Evolutionary conservation across 176 grass and related monocot genomes (phyloP).

Genomic region (Musa beccarii): DNA sequence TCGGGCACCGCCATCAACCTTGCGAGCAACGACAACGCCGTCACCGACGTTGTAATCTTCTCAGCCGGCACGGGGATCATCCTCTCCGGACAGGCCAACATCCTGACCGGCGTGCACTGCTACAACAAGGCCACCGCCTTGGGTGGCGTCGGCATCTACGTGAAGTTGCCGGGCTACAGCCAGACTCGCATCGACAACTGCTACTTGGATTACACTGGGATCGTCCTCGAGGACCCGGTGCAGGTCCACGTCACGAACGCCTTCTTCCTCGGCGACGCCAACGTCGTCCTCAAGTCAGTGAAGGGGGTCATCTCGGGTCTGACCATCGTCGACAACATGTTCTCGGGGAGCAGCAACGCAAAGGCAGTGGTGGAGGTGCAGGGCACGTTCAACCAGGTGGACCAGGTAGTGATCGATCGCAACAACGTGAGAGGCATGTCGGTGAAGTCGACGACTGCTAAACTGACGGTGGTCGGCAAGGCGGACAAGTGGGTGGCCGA

Average conservation of each 20-base stretch:
- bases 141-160: conserved; percentile 59
- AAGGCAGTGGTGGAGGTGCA: conserved; percentile 58
- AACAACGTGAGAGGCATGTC: conserved; percentile 59
- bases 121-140: conserved; percentile 76
- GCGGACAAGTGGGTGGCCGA: conserved; percentile 51
- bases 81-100: conserved; percentile 55
- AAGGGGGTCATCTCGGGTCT: conserved; percentile 43
- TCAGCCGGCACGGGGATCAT: conserved; percentile 52
- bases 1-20: conserved; percentile 60
- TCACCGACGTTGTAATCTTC: conserved; percentile 70
- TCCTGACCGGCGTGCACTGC: conserved; percentile 81
- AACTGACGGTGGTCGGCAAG: conserved; percentile 34
- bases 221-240: conserved; percentile 63
- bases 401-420: conserved; percentile 68
- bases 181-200: conserved; percentile 64
- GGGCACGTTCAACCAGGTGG: conserved; percentile 40
- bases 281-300: conserved; percentile 62
- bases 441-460: conserved; percentile 42
- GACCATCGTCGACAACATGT: conserved; percentile 54
- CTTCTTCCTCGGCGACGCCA: conserved; percentile 84
- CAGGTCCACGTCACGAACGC: conserved; percentile 31
- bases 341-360: conserved; percentile 37
- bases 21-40: conserved; percentile 66
- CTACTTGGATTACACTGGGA: conserved; percentile 71
- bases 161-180: conserved; percentile 40